These are phyloP conservation scores for Inga laurina DNA, from an alignment of 306 rosid genomes.

Conservation along the genomic window DNA sequence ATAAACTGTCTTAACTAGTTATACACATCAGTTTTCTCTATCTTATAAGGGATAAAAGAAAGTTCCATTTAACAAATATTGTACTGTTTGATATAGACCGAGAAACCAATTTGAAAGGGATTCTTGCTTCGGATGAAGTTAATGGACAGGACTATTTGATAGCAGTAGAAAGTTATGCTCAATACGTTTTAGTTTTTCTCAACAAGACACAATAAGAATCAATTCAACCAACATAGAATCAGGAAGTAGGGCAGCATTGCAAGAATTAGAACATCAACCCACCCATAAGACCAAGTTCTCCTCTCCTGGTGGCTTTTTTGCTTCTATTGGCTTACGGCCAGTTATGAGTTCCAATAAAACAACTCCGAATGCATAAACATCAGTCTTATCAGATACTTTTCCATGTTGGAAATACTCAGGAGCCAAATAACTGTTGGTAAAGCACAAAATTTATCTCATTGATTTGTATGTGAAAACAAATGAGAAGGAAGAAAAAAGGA, in stretches of 20 bases:
- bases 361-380: conserved; percentile 93
- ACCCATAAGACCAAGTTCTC: conserved; percentile 97
- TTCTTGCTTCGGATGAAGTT: neutral
- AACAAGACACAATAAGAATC: conserved; percentile 26
- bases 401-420: conserved; percentile 99
- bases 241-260: neutral
- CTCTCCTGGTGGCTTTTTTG: conserved; percentile 72
- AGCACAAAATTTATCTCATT: conserved; percentile 7
- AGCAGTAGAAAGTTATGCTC: conserved; percentile 1
- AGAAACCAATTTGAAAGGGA: conserved; percentile 12
- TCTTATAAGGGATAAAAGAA: conserved; percentile 2
- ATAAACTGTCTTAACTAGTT: neutral
- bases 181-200: conserved; percentile 8
- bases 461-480: conserved; percentile 10
- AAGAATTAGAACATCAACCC: conserved; percentile 38
- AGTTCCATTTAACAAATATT: neutral
- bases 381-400: conserved; percentile 91
- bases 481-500: neutral
- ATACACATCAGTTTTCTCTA: conserved; percentile 4
- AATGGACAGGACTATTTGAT: neutral
- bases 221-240: conserved; percentile 10
- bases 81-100: conserved; percentile 9
- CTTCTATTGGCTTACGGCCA: conserved; percentile 91
- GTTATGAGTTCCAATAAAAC: conserved; percentile 91
- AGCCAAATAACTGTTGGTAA: conserved; percentile 72